Evolutionary conservation across 2,329 filamentous ascomycete genomes (phyloP).

Genomic region (Zasmidium cellare): DNA sequence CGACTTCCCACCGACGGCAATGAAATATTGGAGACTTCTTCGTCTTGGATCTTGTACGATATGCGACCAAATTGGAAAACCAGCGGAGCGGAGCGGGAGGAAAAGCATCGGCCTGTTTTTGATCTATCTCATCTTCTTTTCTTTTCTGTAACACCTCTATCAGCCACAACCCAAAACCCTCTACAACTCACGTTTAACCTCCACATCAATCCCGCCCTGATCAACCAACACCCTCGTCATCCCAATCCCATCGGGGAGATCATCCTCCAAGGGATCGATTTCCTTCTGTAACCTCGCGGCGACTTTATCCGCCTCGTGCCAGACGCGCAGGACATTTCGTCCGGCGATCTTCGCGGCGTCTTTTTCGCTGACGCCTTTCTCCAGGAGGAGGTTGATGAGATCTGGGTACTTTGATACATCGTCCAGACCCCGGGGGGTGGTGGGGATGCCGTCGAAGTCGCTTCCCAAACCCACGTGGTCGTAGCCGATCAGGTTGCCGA

Average conservation of each 20-base stretch:
- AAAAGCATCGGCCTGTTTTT: too few species aligned
- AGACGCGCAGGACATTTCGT: slow-evolving; percentile 79
- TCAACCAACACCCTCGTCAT: slow-evolving; percentile 1
- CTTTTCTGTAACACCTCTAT: not conserved
- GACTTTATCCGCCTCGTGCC: slow-evolving; percentile 74
- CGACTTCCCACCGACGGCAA: too few species aligned
- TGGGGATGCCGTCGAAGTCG: slow-evolving; percentile 79
- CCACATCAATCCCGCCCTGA: not conserved
- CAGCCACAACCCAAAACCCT: not conserved
- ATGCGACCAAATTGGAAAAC: too few species aligned
- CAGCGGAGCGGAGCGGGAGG: too few species aligned
- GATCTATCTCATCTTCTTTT: too few species aligned
- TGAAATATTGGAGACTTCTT: too few species aligned
- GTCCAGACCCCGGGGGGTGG: slow-evolving; percentile 71
- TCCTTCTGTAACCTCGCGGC: slow-evolving; percentile 63
- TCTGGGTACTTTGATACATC: slow-evolving; percentile 83
- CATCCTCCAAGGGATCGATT: slow-evolving; percentile 46
- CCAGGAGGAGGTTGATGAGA: slow-evolving; percentile 72
- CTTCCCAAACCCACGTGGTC: slow-evolving; percentile 85
- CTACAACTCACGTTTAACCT: slow-evolving; percentile 7
- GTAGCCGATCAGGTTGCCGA: slow-evolving; percentile 80
- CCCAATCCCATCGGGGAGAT: slow-evolving; percentile 26
- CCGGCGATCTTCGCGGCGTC: slow-evolving; percentile 77
- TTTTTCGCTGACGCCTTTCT: slow-evolving; percentile 69
- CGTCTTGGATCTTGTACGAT: too few species aligned